phyloP scores from a whole-genome alignment of 352 stramenopile genomes.

The Aphanomyces stellatus region DNA sequence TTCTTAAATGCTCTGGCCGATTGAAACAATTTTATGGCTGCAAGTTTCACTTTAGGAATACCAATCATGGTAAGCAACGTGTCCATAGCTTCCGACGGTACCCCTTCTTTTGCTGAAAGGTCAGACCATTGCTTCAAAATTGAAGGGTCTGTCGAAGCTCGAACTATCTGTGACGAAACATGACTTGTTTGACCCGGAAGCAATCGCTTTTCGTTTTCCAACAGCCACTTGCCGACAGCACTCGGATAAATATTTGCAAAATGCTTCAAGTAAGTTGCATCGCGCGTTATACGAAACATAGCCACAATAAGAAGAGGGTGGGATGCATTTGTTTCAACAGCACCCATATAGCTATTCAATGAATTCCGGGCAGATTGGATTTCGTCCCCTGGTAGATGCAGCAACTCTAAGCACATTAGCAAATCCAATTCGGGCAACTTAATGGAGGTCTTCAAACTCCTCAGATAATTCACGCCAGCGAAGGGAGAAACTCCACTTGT shows the following conservation, averaged over 20 bases:
- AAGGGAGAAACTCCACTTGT: slow-evolving; percentile 28
- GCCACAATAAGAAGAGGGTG: slow-evolving; percentile 54
- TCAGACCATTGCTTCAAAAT: slow-evolving; percentile 48
- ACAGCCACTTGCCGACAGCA: slow-evolving; percentile 36
- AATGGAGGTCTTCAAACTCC: slow-evolving; percentile 25
- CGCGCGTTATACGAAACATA: slow-evolving; percentile 33
- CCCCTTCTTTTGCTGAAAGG: slow-evolving; percentile 39
- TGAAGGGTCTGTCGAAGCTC: not conserved
- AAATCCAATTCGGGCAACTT: slow-evolving; percentile 35
- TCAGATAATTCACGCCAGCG: slow-evolving; percentile 43
- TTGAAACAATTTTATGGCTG: slow-evolving; percentile 67
- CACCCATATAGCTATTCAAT: too few species aligned
- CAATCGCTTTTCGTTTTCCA: slow-evolving; percentile 24
- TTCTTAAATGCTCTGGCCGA: slow-evolving; percentile 45
- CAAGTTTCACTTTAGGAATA: slow-evolving; percentile 71
- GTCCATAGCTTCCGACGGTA: slow-evolving; percentile 66
- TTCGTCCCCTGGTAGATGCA: slow-evolving; percentile 39
- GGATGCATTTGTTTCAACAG: slow-evolving; percentile 32
- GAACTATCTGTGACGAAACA: not conserved
- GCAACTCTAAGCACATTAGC: slow-evolving; percentile 46
- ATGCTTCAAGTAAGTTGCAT: slow-evolving; percentile 33
- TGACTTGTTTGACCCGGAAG: slow-evolving; percentile 1
- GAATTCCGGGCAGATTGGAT: slow-evolving; percentile 24
- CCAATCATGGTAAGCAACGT: slow-evolving; percentile 74
- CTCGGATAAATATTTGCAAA: slow-evolving; percentile 50